These are phyloP conservation scores for Raddia guianensis DNA, from an alignment of 176 grass and related monocot species.

Conservation along the genomic window DNA sequence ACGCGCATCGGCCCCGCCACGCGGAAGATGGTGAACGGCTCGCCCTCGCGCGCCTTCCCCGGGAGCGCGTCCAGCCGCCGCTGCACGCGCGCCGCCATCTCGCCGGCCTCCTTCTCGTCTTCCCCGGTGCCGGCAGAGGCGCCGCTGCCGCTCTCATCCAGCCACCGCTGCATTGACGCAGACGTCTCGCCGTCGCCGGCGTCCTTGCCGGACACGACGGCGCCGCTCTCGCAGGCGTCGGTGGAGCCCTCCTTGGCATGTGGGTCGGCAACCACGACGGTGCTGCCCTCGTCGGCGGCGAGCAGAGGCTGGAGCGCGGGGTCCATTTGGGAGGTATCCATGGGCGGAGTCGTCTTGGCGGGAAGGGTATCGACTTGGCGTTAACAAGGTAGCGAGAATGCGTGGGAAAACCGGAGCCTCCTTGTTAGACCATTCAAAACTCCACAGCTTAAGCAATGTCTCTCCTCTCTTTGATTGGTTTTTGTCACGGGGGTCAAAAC, in stretches of 20 bases:
- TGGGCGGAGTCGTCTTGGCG: neutral
- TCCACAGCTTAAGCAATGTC: neutral
- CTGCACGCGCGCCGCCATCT: constrained; percentile 41
- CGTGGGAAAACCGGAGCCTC: neutral
- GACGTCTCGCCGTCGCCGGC: neutral
- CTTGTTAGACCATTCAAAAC: neutral
- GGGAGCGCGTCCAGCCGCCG: constrained; percentile 34
- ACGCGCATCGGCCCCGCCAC: constrained; percentile 50
- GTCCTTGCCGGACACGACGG: neutral
- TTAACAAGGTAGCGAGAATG: no score
- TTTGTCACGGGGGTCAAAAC: neutral
- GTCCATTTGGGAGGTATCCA: constrained; percentile 23
- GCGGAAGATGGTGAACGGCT: constrained; percentile 59
- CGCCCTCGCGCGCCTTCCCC: constrained; percentile 43
- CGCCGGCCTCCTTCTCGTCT: constrained; percentile 11
- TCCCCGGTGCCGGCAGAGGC: neutral
- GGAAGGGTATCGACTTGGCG: neutral
- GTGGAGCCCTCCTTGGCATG: neutral
- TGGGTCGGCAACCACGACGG: neutral
- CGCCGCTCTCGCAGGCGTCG: neutral
- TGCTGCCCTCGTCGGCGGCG: neutral
- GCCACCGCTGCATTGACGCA: neutral
- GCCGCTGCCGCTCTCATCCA: neutral
- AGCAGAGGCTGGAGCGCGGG: neutral
- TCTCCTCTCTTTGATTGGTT: neutral